Conservation (phyloP, 2,329 filamentous ascomycete genomes). For the Colletotrichum musae region DNA sequence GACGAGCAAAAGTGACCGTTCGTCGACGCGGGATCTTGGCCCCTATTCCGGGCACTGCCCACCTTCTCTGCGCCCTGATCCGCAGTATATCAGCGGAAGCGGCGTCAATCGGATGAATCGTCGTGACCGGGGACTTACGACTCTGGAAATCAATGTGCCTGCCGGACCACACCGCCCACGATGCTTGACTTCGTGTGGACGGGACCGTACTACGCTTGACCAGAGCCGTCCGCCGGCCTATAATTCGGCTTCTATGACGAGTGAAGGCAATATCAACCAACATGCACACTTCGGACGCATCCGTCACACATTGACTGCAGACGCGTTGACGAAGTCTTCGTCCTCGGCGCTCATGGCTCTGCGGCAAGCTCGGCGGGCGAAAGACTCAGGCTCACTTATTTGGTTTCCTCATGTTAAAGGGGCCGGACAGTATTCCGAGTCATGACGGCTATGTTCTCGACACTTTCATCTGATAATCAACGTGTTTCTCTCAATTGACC, state of each 20-base stretch:
- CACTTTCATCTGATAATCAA: background rate
- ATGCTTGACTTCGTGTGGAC: too few relatives aligned
- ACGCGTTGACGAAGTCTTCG: background rate
- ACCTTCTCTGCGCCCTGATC: background rate
- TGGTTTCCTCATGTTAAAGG: background rate
- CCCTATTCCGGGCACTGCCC: background rate
- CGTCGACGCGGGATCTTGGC: background rate
- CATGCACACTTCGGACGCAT: slow-evolving; percentile 6
- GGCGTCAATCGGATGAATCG: background rate
- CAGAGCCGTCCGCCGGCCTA: background rate
- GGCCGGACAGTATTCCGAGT: background rate
- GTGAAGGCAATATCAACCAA: slow-evolving; percentile 10
- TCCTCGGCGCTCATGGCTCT: background rate
- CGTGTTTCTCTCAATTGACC: background rate
- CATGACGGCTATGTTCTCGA: background rate
- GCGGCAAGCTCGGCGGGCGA: background rate
- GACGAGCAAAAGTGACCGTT: background rate
- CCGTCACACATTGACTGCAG: slow-evolving; percentile 9
- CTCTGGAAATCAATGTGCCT: background rate
- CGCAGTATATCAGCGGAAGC: background rate
- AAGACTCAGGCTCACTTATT: background rate
- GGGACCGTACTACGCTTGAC: background rate
- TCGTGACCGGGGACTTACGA: background rate
- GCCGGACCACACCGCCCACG: too few relatives aligned
- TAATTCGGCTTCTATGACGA: slow-evolving; percentile 3